Evolutionary conservation across 768 basidiomycete species (phyloP), one percentile per base, ranked within the genome.

Genomic region (Guyanaporus albipodus): DNA sequence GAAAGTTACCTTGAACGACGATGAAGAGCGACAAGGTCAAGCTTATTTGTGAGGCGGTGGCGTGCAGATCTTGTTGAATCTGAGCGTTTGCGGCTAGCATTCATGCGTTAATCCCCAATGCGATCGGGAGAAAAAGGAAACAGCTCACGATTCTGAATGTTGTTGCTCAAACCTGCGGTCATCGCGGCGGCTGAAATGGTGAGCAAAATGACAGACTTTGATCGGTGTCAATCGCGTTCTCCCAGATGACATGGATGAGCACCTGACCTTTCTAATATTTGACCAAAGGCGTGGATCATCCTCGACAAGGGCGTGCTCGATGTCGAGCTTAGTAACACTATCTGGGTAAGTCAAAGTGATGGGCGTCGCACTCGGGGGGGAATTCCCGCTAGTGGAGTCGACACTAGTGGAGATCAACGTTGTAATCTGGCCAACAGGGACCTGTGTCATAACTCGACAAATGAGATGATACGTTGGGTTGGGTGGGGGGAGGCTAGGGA

Each of bases 1-100:
- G 48, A n/a, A 80, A 58, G 11, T 70, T 60, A 1, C 89, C 89
- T 63, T 91, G 90, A 4, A 83, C 53, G 3, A 85, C 68, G 43
- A 90, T 85, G 63, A 82, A 91, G 10, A 88, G 49, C 0, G 87
- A 84, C n/a, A 90, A 64, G 48, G 76, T 83, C 60, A 80, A 69
- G 38, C 85, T 83, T 48, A 92, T 83, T 45, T 85, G 71, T 1
- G 73, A 67, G 27, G 75, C 69, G 1, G 78, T 79, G 3, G 87
- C 80, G 29, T 76, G 75, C 19, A 92, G 69, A 10, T 86, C 72
- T 4, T 61, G 56, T 55, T 86, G 73, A 64, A 89, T 83, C 45
- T 80, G 69, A n/a, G 76, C 66, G 23, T 87, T 83, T 6, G 85
- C 81, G 24, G 87, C 87, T 90, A 46, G 8, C 8, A 4, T 28